These are phyloP conservation scores for Croton laevigatus DNA, from an alignment of 441 rosid genomes.

Conservation along the genomic window DNA sequence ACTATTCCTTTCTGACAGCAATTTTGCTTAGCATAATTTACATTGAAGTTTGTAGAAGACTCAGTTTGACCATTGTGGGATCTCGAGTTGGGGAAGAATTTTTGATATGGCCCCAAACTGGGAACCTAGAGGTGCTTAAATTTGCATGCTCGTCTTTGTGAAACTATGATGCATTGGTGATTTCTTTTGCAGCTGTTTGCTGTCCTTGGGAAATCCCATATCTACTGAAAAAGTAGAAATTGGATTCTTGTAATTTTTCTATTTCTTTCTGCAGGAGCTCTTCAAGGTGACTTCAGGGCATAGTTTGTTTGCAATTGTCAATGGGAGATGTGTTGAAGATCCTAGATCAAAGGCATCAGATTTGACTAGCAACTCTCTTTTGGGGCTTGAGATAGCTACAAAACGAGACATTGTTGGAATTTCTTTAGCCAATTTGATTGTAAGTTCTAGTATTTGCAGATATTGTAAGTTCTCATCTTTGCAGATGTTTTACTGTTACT, in stretches of 20 bases:
- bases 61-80: conserved; percentile 76
- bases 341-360: conserved; percentile 92
- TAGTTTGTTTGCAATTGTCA: conserved; percentile 76
- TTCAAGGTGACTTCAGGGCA: conserved; percentile 73
- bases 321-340: conserved; percentile 87
- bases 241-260: conserved; percentile 7
- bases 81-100: conserved; percentile 94
- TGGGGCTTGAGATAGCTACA: conserved; percentile 74
- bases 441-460: conserved; percentile 33
- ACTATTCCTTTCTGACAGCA: conserved; percentile 45
- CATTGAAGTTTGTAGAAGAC: conserved; percentile 83
- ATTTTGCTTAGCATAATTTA: conserved; percentile 87
- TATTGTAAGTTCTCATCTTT: conserved; percentile 40
- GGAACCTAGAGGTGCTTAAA: conserved; percentile 62
- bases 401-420: conserved; percentile 82
- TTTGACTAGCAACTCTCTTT: conserved; percentile 71
- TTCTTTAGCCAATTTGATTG: conserved; percentile 91
- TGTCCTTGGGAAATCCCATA: conserved; percentile 6
- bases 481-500: not conserved
- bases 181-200: conserved; percentile 12
- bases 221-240: conserved; percentile 8
- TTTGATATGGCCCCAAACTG: conserved; percentile 87
- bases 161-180: not conserved
- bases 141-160: conserved; percentile 8
- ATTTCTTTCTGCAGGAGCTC: conserved; percentile 52